A percentile compares a stretch with the other conserved stretches of the same genome.
phyloP scores from a whole-genome alignment of 805 yeast species.

The Wickerhamomyces silvicola region DNA sequence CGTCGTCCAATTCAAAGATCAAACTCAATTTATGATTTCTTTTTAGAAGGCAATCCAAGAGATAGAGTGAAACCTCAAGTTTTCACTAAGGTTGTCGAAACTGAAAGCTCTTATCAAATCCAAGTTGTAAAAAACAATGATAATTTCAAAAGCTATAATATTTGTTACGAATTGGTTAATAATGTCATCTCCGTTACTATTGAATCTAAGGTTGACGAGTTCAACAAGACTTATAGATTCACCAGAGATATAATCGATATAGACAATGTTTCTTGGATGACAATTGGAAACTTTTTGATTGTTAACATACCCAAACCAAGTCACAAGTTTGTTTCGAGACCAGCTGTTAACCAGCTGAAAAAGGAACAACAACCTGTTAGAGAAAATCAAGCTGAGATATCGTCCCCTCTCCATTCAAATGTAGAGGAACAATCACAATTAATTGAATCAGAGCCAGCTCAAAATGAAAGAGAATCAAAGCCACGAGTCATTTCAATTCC shows the following conservation, averaged over 20 bases:
- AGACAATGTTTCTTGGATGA: constrained; percentile 11
- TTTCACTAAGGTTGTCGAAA: constrained; percentile 5
- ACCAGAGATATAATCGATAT: constrained; percentile 8
- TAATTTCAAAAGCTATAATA: constrained; percentile 13
- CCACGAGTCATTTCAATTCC: constrained; percentile 9
- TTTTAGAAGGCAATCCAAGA: constrained; percentile 1
- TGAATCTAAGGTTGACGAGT: constrained; percentile 11
- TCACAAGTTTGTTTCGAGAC: neutral
- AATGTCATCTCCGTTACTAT: constrained; percentile 8
- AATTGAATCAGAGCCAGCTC: constrained; percentile 1
- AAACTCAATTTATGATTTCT: constrained; percentile 3
- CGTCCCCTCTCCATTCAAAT: neutral
- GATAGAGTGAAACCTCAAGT: constrained; percentile 3
- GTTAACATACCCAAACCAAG: constrained; percentile 13
- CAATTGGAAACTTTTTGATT: constrained; percentile 5
- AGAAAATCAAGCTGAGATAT: too few relatives aligned
- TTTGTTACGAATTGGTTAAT: constrained; percentile 8
- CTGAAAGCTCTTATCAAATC: constrained; percentile 6
- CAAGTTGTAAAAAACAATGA: constrained; percentile 12
- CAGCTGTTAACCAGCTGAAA: neutral
- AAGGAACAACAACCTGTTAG: neutral
- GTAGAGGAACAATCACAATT: constrained; percentile 1
- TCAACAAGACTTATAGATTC: constrained; percentile 12
- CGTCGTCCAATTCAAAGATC: neutral
- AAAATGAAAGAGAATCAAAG: constrained; percentile 1